phyloP scores from a whole-genome alignment of 352 stramenopile species.

The Phytophthora aleatoria region DNA sequence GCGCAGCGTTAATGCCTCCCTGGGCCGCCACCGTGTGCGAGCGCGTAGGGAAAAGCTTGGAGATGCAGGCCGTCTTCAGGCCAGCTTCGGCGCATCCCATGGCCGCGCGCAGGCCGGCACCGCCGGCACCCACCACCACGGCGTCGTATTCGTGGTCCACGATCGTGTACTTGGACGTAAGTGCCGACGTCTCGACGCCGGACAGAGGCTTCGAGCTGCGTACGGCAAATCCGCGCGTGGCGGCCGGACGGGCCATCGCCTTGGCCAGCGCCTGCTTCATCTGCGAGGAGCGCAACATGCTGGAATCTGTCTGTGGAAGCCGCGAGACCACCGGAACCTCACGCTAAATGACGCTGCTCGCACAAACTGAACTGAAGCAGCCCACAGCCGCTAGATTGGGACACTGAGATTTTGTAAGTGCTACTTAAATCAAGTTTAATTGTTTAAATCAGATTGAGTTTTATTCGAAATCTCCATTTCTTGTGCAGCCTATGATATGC shows the following conservation, averaged over 20 bases:
- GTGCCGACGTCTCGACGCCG: constrained; percentile 34
- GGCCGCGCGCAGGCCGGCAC: constrained; percentile 91
- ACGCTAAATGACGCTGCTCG: background rate
- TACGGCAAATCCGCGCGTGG: constrained; percentile 32
- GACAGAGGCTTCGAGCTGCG: constrained; percentile 30
- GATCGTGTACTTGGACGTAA: constrained; percentile 69
- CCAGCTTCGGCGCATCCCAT: constrained; percentile 93
- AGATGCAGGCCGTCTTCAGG: constrained; percentile 97
- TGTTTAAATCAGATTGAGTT: background rate
- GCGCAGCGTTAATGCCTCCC: constrained; percentile 96
- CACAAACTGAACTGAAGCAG: constrained; percentile 23
- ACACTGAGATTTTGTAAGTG: background rate
- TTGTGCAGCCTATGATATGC: background rate
- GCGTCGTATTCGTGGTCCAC: constrained; percentile 98
- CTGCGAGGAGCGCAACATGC: constrained; percentile 33
- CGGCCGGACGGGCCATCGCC: constrained; percentile 12
- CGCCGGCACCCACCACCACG: constrained; percentile 95
- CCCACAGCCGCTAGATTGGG: constrained; percentile 1
- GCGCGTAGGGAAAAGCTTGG: constrained; percentile 97
- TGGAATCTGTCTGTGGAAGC: background rate
- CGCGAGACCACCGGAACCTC: constrained; percentile 27
- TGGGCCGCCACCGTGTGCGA: constrained; percentile 97
- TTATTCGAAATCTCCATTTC: background rate
- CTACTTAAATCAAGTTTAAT: background rate
- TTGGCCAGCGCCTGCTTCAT: constrained; percentile 30